A percentile compares a stretch with the other conserved stretches of the same genome.
Conservation (phyloP, 2,329 filamentous ascomycete genomes). For the Epichloe amarillans region DNA sequence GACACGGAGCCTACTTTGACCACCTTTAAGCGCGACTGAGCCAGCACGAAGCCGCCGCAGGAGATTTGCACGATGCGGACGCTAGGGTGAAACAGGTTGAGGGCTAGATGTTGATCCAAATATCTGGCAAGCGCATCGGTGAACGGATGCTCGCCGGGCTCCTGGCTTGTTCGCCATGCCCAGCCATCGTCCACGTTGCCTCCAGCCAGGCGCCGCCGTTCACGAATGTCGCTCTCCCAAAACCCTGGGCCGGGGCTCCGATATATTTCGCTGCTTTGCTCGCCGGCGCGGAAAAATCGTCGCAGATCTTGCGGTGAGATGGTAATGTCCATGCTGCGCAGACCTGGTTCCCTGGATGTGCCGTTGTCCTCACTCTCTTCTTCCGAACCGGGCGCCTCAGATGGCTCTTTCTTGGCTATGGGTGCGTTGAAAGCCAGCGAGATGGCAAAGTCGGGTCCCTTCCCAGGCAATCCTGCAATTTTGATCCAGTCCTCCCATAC, state of each 20-base stretch:
- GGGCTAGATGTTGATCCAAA: constrained; percentile 36
- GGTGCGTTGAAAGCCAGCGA: constrained; percentile 37
- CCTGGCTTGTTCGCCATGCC: constrained; percentile 28
- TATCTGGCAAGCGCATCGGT: constrained; percentile 36
- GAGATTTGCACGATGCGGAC: constrained; percentile 39
- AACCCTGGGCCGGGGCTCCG: constrained; percentile 5
- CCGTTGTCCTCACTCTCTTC: constrained; percentile 10
- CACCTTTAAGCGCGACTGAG: constrained; percentile 38
- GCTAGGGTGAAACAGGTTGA: constrained; percentile 42
- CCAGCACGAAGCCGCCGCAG: constrained; percentile 42
- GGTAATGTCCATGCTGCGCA: constrained; percentile 37
- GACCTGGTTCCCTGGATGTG: constrained; percentile 13
- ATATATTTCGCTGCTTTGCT: constrained; percentile 4
- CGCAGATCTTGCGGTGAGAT: constrained; percentile 34
- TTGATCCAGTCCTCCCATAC: constrained; percentile 40
- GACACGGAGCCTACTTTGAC: constrained; percentile 17
- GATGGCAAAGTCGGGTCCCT: constrained; percentile 32
- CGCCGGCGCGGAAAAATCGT: constrained; percentile 31
- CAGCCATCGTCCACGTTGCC: constrained; percentile 37
- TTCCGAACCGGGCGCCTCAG: constrained; percentile 2
- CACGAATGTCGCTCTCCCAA: constrained; percentile 21
- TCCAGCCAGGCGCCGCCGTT: constrained; percentile 33
- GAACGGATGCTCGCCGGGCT: constrained; percentile 25
- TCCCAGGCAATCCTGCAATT: constrained; percentile 21
- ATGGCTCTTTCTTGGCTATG: constrained; percentile 8